Percentiles rank a stretch among this genome's conserved stretches.
These are phyloP conservation scores for Escovopsis weberi DNA, from an alignment of 2,329 filamentous ascomycete species.

Conservation along the genomic window DNA sequence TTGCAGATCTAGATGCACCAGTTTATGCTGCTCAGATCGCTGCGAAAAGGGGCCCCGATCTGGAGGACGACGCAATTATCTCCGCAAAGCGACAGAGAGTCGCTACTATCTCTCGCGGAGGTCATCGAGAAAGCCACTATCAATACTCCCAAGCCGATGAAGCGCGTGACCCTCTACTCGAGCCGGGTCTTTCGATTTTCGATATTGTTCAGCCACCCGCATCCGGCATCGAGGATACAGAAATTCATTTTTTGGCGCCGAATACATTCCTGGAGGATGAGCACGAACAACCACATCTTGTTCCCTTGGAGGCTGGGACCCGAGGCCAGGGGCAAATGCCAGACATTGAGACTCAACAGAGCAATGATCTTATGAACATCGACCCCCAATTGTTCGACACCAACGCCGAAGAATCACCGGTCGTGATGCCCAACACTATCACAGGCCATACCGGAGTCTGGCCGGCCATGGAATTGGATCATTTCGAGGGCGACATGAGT, in stretches of 20 bases:
- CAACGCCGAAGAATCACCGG: neutral
- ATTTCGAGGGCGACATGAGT: constrained; percentile 24
- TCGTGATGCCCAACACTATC: neutral
- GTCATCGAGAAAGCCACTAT: neutral
- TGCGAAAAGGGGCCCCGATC: constrained; percentile 16
- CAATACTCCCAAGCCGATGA: neutral
- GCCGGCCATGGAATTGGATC: constrained; percentile 16
- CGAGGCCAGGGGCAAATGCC: neutral
- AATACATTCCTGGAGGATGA: constrained; percentile 25
- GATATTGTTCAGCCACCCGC: neutral
- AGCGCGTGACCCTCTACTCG: neutral
- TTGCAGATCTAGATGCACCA: constrained; percentile 35
- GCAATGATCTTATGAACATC: neutral
- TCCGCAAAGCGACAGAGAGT: constrained; percentile 6
- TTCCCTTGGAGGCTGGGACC: neutral
- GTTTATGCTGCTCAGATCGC: constrained; percentile 30
- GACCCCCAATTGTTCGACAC: neutral
- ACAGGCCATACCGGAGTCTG: constrained; percentile 15
- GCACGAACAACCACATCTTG: constrained; percentile 9
- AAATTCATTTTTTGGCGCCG: constrained; percentile 25
- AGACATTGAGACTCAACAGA: neutral
- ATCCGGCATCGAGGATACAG: neutral
- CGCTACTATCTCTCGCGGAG: neutral
- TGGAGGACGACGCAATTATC: constrained; percentile 9
- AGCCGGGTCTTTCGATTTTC: no score